phyloP scores from a whole-genome alignment of 176 grass and related monocot genomes.

The Oryza glumipatula region DNA sequence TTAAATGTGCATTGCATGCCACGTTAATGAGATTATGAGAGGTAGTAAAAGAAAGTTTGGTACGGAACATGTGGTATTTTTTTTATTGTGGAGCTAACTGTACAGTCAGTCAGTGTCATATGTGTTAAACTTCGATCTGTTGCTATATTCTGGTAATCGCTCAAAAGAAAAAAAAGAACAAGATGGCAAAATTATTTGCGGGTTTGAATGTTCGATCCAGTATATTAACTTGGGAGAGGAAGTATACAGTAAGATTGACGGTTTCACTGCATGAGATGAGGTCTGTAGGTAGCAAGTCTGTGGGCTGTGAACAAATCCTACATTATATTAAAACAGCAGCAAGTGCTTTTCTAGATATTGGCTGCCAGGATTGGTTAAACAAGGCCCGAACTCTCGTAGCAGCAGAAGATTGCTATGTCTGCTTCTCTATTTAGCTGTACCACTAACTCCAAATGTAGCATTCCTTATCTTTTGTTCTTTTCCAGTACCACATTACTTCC shows the following conservation, averaged over 20 bases:
- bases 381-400: not conserved
- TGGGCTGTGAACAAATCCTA: conserved; percentile 16
- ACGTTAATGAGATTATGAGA: conserved; percentile 21
- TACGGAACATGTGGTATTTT: conserved; percentile 8
- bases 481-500: not conserved
- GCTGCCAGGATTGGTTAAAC: not conserved
- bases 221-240: not conserved
- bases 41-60: not conserved
- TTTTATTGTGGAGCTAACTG: not conserved
- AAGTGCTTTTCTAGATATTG: not conserved
- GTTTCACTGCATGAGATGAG: conserved; percentile 22
- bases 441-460: not conserved
- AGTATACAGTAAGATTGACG: conserved; percentile 17
- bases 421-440: not conserved
- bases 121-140: conserved; percentile 23
- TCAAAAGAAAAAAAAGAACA: not conserved
- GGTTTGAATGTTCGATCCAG: conserved; percentile 8
- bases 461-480: not conserved
- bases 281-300: not conserved
- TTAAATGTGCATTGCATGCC: conserved; percentile 27
- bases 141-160: conserved; percentile 17
- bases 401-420: not conserved
- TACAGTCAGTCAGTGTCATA: conserved; percentile 12
- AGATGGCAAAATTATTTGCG: not conserved
- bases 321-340: not conserved